Percentiles rank a stretch among this genome's conserved stretches.
Conservation (phyloP, 2,329 filamentous ascomycete genomes). For the Cryphonectria japonica region DNA sequence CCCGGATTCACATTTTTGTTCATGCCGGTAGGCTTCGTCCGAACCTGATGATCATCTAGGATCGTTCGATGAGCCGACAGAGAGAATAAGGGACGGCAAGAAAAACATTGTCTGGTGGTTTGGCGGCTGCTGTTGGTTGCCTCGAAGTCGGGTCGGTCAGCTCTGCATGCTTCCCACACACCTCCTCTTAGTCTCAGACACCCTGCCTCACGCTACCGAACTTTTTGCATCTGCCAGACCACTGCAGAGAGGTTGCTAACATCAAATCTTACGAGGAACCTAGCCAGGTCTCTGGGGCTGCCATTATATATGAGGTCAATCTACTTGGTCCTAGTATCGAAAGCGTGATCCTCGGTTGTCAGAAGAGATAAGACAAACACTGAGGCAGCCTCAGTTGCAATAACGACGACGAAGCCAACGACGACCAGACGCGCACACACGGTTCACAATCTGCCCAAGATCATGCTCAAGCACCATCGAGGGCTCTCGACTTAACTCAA, state of each 20-base stretch:
- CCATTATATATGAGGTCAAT: slow-evolving; percentile 8
- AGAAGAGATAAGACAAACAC: not conserved
- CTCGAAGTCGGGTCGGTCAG: slow-evolving; percentile 4
- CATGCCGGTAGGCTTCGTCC: slow-evolving; percentile 21
- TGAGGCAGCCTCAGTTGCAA: not conserved
- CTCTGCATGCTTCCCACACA: slow-evolving; percentile 7
- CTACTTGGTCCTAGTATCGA: not conserved
- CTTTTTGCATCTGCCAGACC: not conserved
- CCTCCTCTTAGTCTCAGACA: slow-evolving; percentile 21
- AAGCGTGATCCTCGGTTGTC: not conserved
- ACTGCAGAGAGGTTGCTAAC: slow-evolving; percentile 12
- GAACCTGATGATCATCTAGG: slow-evolving; percentile 9
- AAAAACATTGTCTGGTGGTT: not conserved
- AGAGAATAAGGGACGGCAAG: not conserved
- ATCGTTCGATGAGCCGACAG: not conserved
- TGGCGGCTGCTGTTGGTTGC: not conserved
- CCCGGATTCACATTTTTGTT: not conserved
- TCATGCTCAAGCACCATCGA: slow-evolving; percentile 3
- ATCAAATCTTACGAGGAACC: slow-evolving; percentile 1
- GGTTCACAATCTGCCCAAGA: slow-evolving; percentile 1
- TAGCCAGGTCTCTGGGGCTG: slow-evolving; percentile 1
- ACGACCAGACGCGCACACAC: no score
- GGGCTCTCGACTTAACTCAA: not conserved
- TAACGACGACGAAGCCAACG: not conserved
- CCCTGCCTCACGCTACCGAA: slow-evolving; percentile 9